Evolutionary conservation across 257 asterid species (phyloP), one percentile per base, ranked within the genome.

Genomic region (Solanum chilense): DNA sequence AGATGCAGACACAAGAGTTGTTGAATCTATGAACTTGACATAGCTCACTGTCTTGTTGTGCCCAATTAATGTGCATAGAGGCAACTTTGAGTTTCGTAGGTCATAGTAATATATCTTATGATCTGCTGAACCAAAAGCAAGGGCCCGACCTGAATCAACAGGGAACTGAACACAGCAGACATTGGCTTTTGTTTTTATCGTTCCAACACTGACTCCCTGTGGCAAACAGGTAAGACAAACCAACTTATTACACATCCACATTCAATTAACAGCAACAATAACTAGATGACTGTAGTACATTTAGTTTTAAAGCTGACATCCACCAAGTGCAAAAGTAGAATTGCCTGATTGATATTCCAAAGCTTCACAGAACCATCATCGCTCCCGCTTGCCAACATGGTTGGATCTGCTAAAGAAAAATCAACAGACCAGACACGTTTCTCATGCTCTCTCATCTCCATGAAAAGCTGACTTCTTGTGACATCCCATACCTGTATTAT

Each of bases 331-430:
- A 92, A 93, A 96, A 93, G 86, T 92, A 95, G 90, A 94, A 93
- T 96, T 97, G 98, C 99, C 99, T 97, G 99, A 97, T 97, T 97
- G 96, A 95, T 96, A 93, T 95, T 97, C 99, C 99, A 97, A 88
- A 97, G 99, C 93, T 96, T 97, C 82, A 96, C 95, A 47, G 98
- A 95, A 86, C 99, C 98, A 90, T 97, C 99, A 77, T 97, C 99
- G 49, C 99, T 95, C 74, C 99, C 99, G 52, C 99, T 97, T 68
- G 99, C 99, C 89, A 97, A 93, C 98, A 96, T 86, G 33, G 98
- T 96, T 60, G 99, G 99, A 86, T 96, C 99, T 87, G 98, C 98
- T 73, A 93, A 91, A 15, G 99, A 97, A 88, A 94, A 97, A 90
- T 97, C 99, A 39, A 97, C 93, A 5, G 99, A 97, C 99, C 99